Conservation (phyloP, 1,139 yeast species). For the Wickerhamiella pararugosa region DNA sequence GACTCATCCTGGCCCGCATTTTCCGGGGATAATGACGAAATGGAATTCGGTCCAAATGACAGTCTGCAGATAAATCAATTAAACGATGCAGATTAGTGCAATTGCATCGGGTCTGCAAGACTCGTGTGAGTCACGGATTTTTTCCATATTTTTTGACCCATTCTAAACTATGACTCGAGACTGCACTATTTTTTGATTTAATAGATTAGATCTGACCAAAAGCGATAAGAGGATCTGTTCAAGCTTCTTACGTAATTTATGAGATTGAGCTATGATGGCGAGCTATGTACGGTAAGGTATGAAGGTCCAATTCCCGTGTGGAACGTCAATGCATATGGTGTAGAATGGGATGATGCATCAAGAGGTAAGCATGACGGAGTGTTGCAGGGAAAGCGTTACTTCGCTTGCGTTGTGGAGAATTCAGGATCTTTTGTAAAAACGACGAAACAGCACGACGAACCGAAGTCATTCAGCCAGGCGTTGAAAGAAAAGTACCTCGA, state of each 20-base stretch:
- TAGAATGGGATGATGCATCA: conserved; percentile 67
- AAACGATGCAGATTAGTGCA: no score
- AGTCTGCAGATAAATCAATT: no score
- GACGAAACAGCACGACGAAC: conserved; percentile 23
- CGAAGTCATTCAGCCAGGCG: conserved; percentile 27
- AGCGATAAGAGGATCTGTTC: no score
- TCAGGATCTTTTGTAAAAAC: conserved; percentile 59
- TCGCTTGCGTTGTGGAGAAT: conserved; percentile 22
- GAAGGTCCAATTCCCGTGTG: conserved; percentile 48
- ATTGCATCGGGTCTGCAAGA: no score
- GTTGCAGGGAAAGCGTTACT: conserved; percentile 33
- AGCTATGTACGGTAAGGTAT: conserved; percentile 48
- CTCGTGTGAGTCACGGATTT: not conserved
- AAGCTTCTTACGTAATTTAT: not conserved
- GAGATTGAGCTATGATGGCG: conserved; percentile 25
- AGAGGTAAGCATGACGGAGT: conserved; percentile 48
- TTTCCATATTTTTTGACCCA: not conserved
- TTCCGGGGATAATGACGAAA: no score
- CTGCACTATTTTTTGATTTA: not conserved
- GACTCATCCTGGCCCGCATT: no score
- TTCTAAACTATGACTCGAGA: not conserved
- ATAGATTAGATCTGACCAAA: no score
- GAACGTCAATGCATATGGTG: conserved; percentile 47
- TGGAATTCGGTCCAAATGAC: no score
- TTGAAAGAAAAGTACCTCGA: conserved; percentile 35